Conservation (phyloP, 1,284 basidiomycete genomes). For the Rhodotorula sp. region DNA sequence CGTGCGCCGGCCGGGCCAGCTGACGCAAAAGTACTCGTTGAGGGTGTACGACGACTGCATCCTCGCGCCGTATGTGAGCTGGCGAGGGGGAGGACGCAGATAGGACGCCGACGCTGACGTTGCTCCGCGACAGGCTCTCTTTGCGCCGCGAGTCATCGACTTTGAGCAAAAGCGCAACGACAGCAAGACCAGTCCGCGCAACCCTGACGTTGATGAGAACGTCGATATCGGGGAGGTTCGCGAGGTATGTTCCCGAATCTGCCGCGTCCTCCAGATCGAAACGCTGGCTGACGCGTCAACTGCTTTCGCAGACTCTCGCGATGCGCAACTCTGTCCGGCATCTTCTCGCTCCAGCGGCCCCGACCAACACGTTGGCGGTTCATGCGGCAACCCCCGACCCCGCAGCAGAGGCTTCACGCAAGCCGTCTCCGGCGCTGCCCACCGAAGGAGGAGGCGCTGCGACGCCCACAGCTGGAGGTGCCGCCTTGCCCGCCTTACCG, state of each 20-base stretch:
- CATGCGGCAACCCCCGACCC: neutral
- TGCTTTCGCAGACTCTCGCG: constrained; percentile 21
- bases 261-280: neutral
- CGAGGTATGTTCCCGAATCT: neutral
- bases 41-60: constrained; percentile 95
- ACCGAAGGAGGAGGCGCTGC: constrained; percentile 43
- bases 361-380: neutral
- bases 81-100: neutral
- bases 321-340: constrained; percentile 41
- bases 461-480: constrained; percentile 57
- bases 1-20: constrained; percentile 69
- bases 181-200: constrained; percentile 29
- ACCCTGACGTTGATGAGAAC: constrained; percentile 46
- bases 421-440: constrained; percentile 59
- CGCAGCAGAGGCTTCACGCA: constrained; percentile 60
- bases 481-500: neutral
- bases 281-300: neutral
- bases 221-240: constrained; percentile 49
- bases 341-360: constrained; percentile 12
- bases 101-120: neutral
- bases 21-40: constrained; percentile 83
- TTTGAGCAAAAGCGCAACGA: constrained; percentile 66
- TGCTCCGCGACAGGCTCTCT: constrained; percentile 65
- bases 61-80: constrained; percentile 80
- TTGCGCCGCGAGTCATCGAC: constrained; percentile 87